Evolutionary conservation across 139 green algal genomes (phyloP).

Genomic region (Trebouxia sp.): DNA sequence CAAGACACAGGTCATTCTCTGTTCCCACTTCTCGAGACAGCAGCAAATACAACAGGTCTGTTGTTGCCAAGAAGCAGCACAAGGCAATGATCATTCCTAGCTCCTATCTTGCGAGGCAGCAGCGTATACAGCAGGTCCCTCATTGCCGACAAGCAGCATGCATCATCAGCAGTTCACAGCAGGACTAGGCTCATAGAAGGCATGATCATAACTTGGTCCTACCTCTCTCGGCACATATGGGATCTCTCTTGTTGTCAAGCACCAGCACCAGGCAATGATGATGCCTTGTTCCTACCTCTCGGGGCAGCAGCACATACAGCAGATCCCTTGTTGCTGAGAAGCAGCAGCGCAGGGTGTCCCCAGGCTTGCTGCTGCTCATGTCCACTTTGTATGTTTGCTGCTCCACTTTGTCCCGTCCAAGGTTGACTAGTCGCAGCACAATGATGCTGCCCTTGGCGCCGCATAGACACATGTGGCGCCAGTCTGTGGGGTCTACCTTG

Average conservation of each 20-base stretch:
- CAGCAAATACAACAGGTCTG: too few species aligned
- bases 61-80: too few species aligned
- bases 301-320: conserved; percentile 71
- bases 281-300: conserved; percentile 51
- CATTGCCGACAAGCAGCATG: conserved; percentile 52
- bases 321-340: conserved; percentile 62
- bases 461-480: conserved; percentile 57
- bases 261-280: too few species aligned
- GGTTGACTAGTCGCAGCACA: conserved; percentile 50
- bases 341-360: conserved; percentile 47
- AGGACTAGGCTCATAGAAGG: too few species aligned
- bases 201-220: too few species aligned
- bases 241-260: conserved; percentile 56
- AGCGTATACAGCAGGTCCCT: conserved; percentile 71
- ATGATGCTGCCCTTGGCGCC: conserved; percentile 56
- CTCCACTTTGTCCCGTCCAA: conserved; percentile 31
- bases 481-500: conserved; percentile 64
- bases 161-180: too few species aligned
- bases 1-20: too few species aligned
- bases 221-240: conserved; percentile 62
- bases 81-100: too few species aligned
- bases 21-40: too few species aligned
- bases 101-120: conserved; percentile 57
- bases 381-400: conserved; percentile 65
- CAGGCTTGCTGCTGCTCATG: conserved; percentile 37